Evolutionary conservation across 2,329 filamentous ascomycete species (phyloP).

Genomic region (Huntiella savannae): DNA sequence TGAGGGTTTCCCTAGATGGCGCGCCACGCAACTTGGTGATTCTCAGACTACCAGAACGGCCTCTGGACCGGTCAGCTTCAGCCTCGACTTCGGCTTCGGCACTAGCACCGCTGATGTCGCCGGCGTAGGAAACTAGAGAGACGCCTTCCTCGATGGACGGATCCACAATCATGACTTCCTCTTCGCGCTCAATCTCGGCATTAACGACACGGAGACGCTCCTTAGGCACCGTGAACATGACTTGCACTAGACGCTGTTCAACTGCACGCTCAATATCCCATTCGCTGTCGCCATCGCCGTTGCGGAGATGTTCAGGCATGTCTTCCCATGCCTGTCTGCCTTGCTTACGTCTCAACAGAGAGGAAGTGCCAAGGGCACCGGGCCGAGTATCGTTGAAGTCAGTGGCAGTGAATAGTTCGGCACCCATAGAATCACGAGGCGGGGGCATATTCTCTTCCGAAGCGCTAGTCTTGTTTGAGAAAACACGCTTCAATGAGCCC

Average conservation of each 20-base stretch:
- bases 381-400: slow-evolving; percentile 24
- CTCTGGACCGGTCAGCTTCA: too few species aligned
- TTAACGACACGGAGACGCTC: slow-evolving; percentile 82
- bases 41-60: not conserved
- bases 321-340: slow-evolving; percentile 35
- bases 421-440: slow-evolving; percentile 16
- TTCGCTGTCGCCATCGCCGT: slow-evolving; percentile 29
- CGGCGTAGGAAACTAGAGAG: slow-evolving; percentile 9
- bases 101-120: slow-evolving; percentile 6
- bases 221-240: slow-evolving; percentile 87
- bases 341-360: slow-evolving; percentile 33
- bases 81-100: not conserved
- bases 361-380: slow-evolving; percentile 15
- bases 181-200: slow-evolving; percentile 31
- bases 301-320: slow-evolving; percentile 15
- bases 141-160: slow-evolving; percentile 5
- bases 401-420: not conserved
- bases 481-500: slow-evolving; percentile 46
- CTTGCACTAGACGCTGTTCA: slow-evolving; percentile 52
- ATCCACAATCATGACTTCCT: slow-evolving; percentile 9
- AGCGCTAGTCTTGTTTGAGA: slow-evolving; percentile 26
- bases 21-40: not conserved
- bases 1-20: not conserved
- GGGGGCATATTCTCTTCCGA: slow-evolving; percentile 13
- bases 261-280: slow-evolving; percentile 63